Evolutionary conservation across 805 yeast genomes (phyloP).

Genomic region (Nakazawaea wyomingensis): DNA sequence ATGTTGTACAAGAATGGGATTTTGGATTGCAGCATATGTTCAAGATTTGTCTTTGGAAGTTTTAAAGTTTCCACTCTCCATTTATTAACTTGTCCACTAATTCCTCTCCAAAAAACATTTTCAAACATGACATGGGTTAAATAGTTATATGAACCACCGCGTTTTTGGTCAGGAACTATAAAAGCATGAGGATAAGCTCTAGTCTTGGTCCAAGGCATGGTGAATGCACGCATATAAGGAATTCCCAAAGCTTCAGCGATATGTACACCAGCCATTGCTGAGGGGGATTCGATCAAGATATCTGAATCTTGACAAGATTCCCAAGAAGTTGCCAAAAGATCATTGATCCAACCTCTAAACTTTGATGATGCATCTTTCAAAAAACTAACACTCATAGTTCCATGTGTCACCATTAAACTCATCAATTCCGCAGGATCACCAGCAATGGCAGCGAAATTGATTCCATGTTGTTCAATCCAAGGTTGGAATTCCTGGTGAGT

Average conservation of each 20-base stretch:
- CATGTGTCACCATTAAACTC: constrained; percentile 90
- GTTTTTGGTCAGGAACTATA: constrained; percentile 86
- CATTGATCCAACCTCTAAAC: constrained; percentile 80
- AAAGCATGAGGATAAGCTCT: constrained; percentile 96
- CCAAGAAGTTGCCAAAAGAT: constrained; percentile 73
- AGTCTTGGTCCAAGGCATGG: constrained; percentile 98
- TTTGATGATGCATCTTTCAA: constrained; percentile 76
- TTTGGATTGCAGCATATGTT: constrained; percentile 64
- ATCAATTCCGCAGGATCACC: constrained; percentile 92
- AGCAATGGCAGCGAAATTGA: constrained; percentile 70
- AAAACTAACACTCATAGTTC: constrained; percentile 77
- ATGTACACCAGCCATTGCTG: constrained; percentile 93
- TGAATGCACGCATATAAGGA: constrained; percentile 91
- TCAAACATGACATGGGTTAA: constrained; percentile 92
- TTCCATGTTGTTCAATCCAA: constrained; percentile 66
- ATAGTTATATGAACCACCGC: constrained; percentile 90
- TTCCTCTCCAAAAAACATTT: constrained; percentile 90
- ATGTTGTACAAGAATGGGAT: constrained; percentile 88
- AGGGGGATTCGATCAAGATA: constrained; percentile 88
- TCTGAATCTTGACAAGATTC: constrained; percentile 80
- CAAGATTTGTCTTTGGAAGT: constrained; percentile 65
- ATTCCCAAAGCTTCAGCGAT: constrained; percentile 88
- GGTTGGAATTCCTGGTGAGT: constrained; percentile 78
- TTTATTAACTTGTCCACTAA: constrained; percentile 75
- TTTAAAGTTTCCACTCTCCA: constrained; percentile 75